Evolutionary conservation across 805 yeast genomes (phyloP).

Genomic region (Starmerella bombicola): DNA sequence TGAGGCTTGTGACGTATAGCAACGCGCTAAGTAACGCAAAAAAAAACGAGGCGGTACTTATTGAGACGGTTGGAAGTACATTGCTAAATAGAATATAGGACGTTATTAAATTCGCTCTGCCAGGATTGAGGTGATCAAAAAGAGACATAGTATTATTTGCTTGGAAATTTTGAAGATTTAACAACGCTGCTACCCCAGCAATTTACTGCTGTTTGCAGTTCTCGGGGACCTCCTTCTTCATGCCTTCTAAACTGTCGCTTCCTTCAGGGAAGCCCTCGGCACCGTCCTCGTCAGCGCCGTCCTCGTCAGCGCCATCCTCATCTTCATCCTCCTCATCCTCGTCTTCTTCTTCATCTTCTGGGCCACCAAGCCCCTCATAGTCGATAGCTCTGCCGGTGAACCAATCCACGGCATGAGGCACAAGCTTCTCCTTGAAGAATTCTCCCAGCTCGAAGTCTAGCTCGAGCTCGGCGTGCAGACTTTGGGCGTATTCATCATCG

Average conservation of each 20-base stretch:
- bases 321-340: slow-evolving; percentile 53
- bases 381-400: slow-evolving; percentile 94
- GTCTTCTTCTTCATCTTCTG: slow-evolving; percentile 49
- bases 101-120: no score
- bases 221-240: slow-evolving; percentile 40
- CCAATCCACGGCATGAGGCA: slow-evolving; percentile 97
- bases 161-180: no score
- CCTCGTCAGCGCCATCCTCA: slow-evolving; percentile 42
- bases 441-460: slow-evolving; percentile 93
- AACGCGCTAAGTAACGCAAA: no score
- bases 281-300: slow-evolving; percentile 27
- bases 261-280: no score
- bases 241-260: no score
- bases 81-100: no score
- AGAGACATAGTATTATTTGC: no score
- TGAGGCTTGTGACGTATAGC: no score
- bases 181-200: no score
- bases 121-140: no score
- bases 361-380: slow-evolving; percentile 46
- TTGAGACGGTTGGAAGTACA: no score
- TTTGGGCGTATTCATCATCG: slow-evolving; percentile 51
- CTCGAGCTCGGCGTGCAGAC: slow-evolving; percentile 72
- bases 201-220: slow-evolving; percentile 45
- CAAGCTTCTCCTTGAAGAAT: slow-evolving; percentile 85
- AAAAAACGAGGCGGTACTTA: no score